phyloP scores from a whole-genome alignment of 1,139 yeast genomes.

The Williopsis jadinii region DNA sequence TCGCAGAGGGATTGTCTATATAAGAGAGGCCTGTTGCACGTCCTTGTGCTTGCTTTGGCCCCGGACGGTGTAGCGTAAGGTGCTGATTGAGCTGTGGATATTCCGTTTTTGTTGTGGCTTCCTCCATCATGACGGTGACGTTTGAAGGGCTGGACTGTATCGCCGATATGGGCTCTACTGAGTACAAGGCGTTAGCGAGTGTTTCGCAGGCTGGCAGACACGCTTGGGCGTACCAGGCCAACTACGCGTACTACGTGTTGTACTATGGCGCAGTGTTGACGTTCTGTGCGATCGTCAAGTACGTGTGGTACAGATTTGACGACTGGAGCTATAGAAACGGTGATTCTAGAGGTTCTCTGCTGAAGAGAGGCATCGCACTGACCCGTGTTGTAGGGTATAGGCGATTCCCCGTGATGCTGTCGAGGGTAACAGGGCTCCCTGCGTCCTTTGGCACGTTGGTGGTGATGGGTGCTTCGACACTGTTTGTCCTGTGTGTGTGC shows the following conservation, averaged over 20 bases:
- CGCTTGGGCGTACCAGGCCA: conserved; percentile 9
- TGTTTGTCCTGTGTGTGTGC: conserved; percentile 41
- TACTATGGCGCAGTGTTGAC: conserved; percentile 25
- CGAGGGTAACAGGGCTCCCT: conserved; percentile 42
- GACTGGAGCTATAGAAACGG: conserved; percentile 29
- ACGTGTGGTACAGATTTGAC: conserved; percentile 30
- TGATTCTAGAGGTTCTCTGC: conserved; percentile 4
- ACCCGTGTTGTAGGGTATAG: conserved; percentile 44
- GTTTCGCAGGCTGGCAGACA: conserved; percentile 11
- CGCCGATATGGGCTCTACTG: conserved; percentile 28
- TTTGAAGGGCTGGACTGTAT: conserved; percentile 41
- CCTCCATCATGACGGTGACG: conserved; percentile 3
- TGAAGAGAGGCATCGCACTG: conserved; percentile 29
- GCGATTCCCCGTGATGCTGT: conserved; percentile 33
- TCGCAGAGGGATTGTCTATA: no score
- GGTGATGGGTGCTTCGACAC: conserved; percentile 33
- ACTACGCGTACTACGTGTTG: conserved; percentile 7
- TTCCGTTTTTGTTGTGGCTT: no score
- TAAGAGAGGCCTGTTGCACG: no score
- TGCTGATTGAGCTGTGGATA: no score
- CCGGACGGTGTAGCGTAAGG: no score
- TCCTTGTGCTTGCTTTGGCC: no score
- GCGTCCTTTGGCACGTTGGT: conserved; percentile 41
- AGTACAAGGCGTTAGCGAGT: conserved; percentile 26
- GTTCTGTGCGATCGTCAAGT: conserved; percentile 33